Evolutionary conservation across 2,329 filamentous ascomycete species (phyloP), one percentile per base, ranked within the genome.

Genomic region (Colletotrichum tamarilloi): DNA sequence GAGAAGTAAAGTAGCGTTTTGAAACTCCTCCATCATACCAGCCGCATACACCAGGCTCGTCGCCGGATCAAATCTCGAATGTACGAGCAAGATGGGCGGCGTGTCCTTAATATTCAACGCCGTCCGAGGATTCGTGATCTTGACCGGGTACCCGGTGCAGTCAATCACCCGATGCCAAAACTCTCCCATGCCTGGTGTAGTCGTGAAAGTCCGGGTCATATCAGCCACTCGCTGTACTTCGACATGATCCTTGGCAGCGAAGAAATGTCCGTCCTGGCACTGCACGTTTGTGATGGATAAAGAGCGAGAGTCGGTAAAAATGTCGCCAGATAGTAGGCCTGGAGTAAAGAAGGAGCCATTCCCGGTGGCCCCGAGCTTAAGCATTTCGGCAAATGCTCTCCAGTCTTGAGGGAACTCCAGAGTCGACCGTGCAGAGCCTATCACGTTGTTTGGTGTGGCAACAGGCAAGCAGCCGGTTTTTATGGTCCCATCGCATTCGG

Each of bases 81-180:
- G 66, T 9, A 73, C 70, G 5, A 73, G 30, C 2, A 73, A 55
- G 7, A 73, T 46, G 12, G 66, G 66, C 32, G 55, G 58, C 5
- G 66, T 73, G 38, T 22, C 55, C 12, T 73, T 69, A 1, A 73
- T 24, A 22, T 19, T 60, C 30, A 73, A 22, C 3, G 70, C 66
- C 30, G 59, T 30, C 26, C 70, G 58, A 12, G 70, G 66, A 19
- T 73, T 73, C 11, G 66, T 69, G n/a, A 73, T 42, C 6, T 73
- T 69, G 0, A 69, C 70, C 8, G 70, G 70, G 6, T 73, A 73
- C 4, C 70, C 70, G 19, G 70, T 73, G 22, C 70, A 73, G 55
- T 70, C 70, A n/a, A 73, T 60, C 3, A 73, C 70, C 1, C 70
- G 62, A 9, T 42, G 70, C 70, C 70, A 73, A 4, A 73, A 73